Evolutionary conservation across 306 rosid species (phyloP), one percentile per base, ranked within the genome.

Genomic region (Castanea crenata): DNA sequence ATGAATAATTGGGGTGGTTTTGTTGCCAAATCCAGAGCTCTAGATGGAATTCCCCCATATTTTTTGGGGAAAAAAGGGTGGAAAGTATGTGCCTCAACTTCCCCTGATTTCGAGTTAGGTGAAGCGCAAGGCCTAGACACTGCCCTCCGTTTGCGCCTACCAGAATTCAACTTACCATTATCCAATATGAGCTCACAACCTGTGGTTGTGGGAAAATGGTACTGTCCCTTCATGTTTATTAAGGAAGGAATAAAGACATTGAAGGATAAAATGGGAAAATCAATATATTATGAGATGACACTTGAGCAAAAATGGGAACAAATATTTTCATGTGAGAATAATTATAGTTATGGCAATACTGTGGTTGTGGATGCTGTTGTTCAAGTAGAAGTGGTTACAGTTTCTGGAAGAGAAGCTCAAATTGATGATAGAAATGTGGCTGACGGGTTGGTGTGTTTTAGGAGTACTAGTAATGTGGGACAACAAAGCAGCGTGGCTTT

Each of bases 141-240:
- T 15, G 27, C 82, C 2, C 86, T 92, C 6, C 86, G 94, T 2
- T 61, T 81, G 3, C 56, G 59, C 31, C 80, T 76, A 74, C 92
- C 94, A 0, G 77, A 78, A 2, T 78, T 93, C 65, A 23, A 79
- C 21, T 79, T 79, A 69, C 38, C 91, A 19, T 2, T 82, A 6
- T 72, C 56, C 1, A 35, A 55, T 5, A 34, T 0, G 3, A 74
- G 67, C 49, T 85, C 90, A 5, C 80, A 81, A 21, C n/a, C 78
- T 34, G 77, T 87, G 67, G 81, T 44, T 73, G 89, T 93, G 16
- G 98, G 97, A n/a, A 91, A 86, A 74, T 91, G 97, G 97, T 86
- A 93, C 31, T 73, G 87, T 58, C 98, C 97, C 78, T 87, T 91
- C 35, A 75, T 88, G 83, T 91, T 91, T 59, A 27, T 93, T 54